Percentiles rank a stretch among this genome's conserved stretches.
Conservation (phyloP, 2,329 filamentous ascomycete genomes). For the Venturia aucupariae region DNA sequence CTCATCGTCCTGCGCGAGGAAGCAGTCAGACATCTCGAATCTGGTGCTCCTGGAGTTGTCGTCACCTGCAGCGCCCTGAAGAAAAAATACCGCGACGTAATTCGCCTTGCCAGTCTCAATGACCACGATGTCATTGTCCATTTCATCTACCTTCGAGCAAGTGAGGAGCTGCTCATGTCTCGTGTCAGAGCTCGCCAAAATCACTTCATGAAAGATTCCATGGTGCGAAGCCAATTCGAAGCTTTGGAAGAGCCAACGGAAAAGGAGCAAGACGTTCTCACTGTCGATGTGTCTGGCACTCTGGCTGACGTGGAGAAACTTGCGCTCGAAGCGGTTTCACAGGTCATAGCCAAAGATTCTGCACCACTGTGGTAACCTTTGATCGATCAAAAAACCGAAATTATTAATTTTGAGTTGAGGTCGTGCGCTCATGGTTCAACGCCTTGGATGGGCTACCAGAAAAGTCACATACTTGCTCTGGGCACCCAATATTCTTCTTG, state of each 20-base stretch:
- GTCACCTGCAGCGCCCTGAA: constrained; percentile 94
- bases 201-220: constrained; percentile 92
- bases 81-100: constrained; percentile 82
- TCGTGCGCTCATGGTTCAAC: background rate
- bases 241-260: constrained; percentile 72
- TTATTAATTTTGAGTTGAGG: background rate
- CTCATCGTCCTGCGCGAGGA: constrained; percentile 47
- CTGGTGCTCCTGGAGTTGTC: constrained; percentile 56
- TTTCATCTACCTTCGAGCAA: constrained; percentile 82
- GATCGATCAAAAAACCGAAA: background rate
- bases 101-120: constrained; percentile 40
- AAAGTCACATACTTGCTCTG: background rate
- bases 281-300: constrained; percentile 36
- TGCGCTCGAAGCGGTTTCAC: constrained; percentile 19
- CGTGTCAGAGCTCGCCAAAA: constrained; percentile 66
- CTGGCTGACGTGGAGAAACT: constrained; percentile 32
- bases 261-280: constrained; percentile 28
- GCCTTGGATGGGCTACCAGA: background rate
- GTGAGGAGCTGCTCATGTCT: constrained; percentile 63
- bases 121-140: constrained; percentile 50
- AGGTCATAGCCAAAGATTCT: background rate
- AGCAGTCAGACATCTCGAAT: constrained; percentile 29
- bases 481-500: background rate
- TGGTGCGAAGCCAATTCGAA: constrained; percentile 89
- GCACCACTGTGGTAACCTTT: background rate